phyloP scores from a whole-genome alignment of 768 basidiomycete genomes.

The Agaricus subrufescens region DNA sequence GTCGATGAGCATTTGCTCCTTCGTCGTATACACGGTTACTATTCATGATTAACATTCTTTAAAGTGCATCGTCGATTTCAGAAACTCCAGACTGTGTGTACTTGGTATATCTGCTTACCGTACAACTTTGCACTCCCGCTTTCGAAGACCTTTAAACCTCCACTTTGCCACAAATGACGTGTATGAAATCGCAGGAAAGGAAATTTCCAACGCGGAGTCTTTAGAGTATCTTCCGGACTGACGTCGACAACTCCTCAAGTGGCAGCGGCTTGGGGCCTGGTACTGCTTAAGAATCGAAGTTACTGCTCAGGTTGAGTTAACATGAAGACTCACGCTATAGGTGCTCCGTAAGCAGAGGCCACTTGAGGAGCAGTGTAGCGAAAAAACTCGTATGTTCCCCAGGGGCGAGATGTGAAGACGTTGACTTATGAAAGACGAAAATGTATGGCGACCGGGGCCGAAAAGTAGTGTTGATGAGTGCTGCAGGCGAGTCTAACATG shows the following conservation, averaged over 20 bases:
- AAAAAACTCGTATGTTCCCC: constrained; percentile 23
- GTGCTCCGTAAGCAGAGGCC: constrained; percentile 31
- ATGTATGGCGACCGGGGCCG: constrained; percentile 42
- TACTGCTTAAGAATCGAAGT: constrained; percentile 17
- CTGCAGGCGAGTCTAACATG: constrained; percentile 32
- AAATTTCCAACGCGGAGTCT: constrained; percentile 24
- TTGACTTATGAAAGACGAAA: constrained; percentile 37
- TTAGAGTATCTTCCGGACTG: constrained; percentile 17
- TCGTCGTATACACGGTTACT: too few species aligned
- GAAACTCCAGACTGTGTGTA: too few species aligned
- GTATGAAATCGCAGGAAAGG: constrained; percentile 4
- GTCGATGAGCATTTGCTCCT: too few species aligned
- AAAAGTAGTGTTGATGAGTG: constrained; percentile 37
- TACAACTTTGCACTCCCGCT: too few species aligned
- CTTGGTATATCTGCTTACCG: too few species aligned
- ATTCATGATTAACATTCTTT: too few species aligned
- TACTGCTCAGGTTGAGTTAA: background rate
- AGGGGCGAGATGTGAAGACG: constrained; percentile 21
- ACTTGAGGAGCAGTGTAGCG: constrained; percentile 35
- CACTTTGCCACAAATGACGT: too few species aligned
- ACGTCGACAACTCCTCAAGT: constrained; percentile 21
- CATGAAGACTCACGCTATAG: constrained; percentile 24
- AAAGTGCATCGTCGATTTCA: too few species aligned
- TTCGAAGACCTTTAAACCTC: too few species aligned
- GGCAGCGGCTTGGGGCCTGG: constrained; percentile 20